Evolutionary conservation across 176 grass and related monocot species (phyloP).

Genomic region (Coix lacrymajobi): DNA sequence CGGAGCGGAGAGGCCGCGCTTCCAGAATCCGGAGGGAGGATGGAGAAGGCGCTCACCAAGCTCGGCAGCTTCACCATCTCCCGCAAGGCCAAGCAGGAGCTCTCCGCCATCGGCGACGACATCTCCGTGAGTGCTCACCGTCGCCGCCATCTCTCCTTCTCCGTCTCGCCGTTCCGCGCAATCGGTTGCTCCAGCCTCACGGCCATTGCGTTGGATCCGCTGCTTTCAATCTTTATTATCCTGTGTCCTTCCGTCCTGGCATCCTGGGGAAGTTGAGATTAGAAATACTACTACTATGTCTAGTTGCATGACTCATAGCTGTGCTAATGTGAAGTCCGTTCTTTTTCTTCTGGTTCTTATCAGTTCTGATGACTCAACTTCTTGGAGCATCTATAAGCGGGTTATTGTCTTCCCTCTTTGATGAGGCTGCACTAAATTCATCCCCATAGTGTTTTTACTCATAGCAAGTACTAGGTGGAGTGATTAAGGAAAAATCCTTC

Average conservation of each 20-base stretch:
- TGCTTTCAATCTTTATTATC: background rate
- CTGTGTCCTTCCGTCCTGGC: background rate
- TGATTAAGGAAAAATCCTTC: background rate
- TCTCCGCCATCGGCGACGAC: slow-evolving; percentile 90
- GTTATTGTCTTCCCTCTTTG: background rate
- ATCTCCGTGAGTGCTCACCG: slow-evolving; percentile 52
- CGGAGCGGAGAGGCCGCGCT: background rate
- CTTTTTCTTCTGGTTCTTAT: background rate
- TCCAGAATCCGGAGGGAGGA: background rate
- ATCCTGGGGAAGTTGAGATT: background rate
- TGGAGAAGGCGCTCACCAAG: slow-evolving; percentile 89
- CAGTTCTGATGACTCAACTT: background rate
- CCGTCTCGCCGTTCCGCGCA: background rate
- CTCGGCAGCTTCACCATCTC: slow-evolving; percentile 86
- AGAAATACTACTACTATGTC: background rate
- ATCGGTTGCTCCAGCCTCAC: background rate
- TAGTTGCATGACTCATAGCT: background rate
- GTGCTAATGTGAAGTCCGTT: background rate
- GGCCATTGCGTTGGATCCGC: background rate
- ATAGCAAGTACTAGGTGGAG: background rate
- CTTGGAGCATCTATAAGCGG: background rate
- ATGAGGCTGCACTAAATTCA: background rate
- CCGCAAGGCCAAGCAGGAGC: slow-evolving; percentile 92
- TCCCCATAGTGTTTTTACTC: background rate
- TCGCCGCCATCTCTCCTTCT: background rate